Conservation (phyloP, 2,329 filamentous ascomycete genomes). For the Raffaelea deltoideospora region DNA sequence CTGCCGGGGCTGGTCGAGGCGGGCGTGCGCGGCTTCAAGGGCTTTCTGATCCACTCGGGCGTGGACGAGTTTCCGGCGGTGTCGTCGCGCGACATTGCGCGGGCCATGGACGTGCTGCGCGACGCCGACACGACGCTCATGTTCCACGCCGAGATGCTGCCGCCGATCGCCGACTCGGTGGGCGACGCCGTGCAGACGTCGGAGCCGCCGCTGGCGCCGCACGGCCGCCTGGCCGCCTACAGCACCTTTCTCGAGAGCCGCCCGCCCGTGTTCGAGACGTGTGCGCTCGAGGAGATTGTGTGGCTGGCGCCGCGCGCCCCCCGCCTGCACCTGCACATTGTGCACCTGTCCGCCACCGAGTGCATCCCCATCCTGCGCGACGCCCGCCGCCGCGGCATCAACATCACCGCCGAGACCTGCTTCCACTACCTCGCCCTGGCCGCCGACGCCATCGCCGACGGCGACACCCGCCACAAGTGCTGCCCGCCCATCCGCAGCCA, state of each 20-base stretch:
- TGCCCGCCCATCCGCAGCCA: constrained; percentile 79
- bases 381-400: constrained; percentile 57
- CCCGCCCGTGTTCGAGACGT: constrained; percentile 79
- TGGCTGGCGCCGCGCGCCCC: constrained; percentile 68
- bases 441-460: constrained; percentile 65
- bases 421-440: constrained; percentile 86
- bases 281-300: constrained; percentile 76
- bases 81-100: constrained; percentile 59
- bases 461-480: constrained; percentile 88
- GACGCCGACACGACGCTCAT: constrained; percentile 80
- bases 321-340: constrained; percentile 75
- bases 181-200: constrained; percentile 59
- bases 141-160: constrained; percentile 98
- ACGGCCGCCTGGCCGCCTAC: constrained; percentile 63
- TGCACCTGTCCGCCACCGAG: constrained; percentile 80
- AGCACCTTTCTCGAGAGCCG: constrained; percentile 84
- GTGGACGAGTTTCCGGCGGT: constrained; percentile 94
- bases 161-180: constrained; percentile 67
- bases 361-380: constrained; percentile 67
- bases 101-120: constrained; percentile 68
- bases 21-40: constrained; percentile 91
- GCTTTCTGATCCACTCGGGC: constrained; percentile 91
- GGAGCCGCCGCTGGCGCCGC: constrained; percentile 52
- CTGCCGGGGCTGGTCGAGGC: constrained; percentile 66
- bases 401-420: constrained; percentile 88